These are phyloP conservation scores for Kuraishia borneana DNA, from an alignment of 805 yeast genomes.

Conservation along the genomic window DNA sequence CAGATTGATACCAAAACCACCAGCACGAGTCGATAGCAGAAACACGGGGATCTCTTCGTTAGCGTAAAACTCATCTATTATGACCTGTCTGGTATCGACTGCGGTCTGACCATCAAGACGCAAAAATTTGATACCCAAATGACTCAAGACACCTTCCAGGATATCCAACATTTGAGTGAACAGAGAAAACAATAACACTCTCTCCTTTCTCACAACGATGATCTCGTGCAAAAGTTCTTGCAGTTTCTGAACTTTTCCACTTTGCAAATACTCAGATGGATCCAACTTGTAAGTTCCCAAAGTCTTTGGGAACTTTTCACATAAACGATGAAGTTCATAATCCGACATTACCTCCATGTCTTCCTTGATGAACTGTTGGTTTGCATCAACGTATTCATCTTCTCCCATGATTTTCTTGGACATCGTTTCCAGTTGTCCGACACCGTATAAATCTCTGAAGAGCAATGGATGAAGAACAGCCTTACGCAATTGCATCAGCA, in stretches of 20 bases:
- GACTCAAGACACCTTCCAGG: slow-evolving; percentile 61
- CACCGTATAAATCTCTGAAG: slow-evolving; percentile 56
- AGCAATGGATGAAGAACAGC: slow-evolving; percentile 89
- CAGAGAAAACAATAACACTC: slow-evolving; percentile 76
- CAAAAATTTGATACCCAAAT: slow-evolving; percentile 56
- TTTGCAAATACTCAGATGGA: slow-evolving; percentile 38
- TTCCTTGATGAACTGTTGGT: slow-evolving; percentile 65
- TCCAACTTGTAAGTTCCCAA: slow-evolving; percentile 41
- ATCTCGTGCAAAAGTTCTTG: slow-evolving; percentile 45
- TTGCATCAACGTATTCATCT: slow-evolving; percentile 69
- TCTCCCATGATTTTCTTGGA: slow-evolving; percentile 70
- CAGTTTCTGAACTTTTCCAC: slow-evolving; percentile 67
- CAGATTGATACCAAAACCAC: slow-evolving; percentile 96
- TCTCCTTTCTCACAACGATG: slow-evolving; percentile 44
- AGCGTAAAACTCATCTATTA: slow-evolving; percentile 82
- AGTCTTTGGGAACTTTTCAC: slow-evolving; percentile 62
- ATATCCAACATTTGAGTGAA: slow-evolving; percentile 91
- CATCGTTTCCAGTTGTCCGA: slow-evolving; percentile 51
- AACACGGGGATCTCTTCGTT: slow-evolving; percentile 78
- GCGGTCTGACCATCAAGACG: slow-evolving; percentile 91
- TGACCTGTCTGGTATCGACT: slow-evolving; percentile 85
- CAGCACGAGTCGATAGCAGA: slow-evolving; percentile 88
- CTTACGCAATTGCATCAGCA: slow-evolving; percentile 82
- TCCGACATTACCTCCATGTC: slow-evolving; percentile 96
- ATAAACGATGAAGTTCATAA: slow-evolving; percentile 69